Percentiles rank a stretch among this genome's conserved stretches.
These are phyloP conservation scores for Saccharomycopsis fibuligera DNA, from an alignment of 805 yeast genomes.

Conservation along the genomic window DNA sequence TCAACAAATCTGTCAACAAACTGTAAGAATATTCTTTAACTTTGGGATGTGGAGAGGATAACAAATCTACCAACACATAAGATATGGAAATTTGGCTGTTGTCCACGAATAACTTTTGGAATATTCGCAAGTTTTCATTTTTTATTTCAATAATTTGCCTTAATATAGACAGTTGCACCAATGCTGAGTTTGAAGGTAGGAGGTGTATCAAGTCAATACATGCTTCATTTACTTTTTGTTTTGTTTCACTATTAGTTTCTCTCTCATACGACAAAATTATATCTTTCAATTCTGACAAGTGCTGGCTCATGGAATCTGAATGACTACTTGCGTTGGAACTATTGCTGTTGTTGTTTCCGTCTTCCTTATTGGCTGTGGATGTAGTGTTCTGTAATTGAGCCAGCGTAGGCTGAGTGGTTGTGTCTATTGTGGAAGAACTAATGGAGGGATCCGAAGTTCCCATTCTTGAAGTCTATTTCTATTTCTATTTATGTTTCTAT, in stretches of 20 bases:
- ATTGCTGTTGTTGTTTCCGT: no score
- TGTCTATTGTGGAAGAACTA: no score
- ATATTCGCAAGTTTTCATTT: conserved; percentile 7
- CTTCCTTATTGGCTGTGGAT: no score
- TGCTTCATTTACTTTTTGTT: conserved; percentile 16
- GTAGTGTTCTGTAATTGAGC: no score
- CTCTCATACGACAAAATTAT: conserved; percentile 10
- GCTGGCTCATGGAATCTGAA: no score
- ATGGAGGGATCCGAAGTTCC: no score
- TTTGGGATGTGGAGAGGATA: background rate
- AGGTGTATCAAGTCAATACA: conserved; percentile 14
- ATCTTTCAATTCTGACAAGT: background rate
- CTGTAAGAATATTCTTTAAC: conserved; percentile 9
- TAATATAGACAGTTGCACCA: conserved; percentile 17
- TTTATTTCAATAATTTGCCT: conserved; percentile 6
- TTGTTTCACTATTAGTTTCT: conserved; percentile 9
- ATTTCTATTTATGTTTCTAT: no score
- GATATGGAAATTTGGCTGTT: conserved; percentile 6
- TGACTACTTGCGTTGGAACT: no score
- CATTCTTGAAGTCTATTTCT: no score
- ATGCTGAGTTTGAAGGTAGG: conserved; percentile 17
- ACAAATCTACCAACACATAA: conserved; percentile 11
- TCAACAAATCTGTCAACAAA: conserved; percentile 4
- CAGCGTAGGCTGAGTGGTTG: no score
- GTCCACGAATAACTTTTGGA: conserved; percentile 12